Evolutionary conservation across 768 basidiomycete genomes (phyloP).

Genomic region (Hydnomerulius pinastri): DNA sequence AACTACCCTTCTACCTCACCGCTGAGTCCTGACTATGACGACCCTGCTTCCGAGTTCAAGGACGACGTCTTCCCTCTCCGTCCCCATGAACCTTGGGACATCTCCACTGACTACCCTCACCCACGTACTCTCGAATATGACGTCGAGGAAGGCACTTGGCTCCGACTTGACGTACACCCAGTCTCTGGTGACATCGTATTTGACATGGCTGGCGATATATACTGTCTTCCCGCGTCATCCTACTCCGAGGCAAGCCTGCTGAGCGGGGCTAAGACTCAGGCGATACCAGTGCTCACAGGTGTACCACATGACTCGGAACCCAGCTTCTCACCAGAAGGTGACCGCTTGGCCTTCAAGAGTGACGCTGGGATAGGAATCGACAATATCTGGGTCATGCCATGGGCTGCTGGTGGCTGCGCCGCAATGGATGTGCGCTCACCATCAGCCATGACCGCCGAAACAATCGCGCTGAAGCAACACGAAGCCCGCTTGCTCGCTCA

Average conservation of each 20-base stretch:
- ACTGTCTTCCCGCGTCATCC: conserved; percentile 57
- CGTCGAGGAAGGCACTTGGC: conserved; percentile 75
- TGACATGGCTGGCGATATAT: conserved; percentile 74
- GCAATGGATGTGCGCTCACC: conserved; percentile 54
- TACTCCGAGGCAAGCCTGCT: conserved; percentile 34
- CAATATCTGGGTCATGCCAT: conserved; percentile 72
- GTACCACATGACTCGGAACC: conserved; percentile 74
- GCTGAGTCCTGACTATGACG: conserved; percentile 17
- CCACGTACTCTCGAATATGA: conserved; percentile 67
- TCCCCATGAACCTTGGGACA: conserved; percentile 59
- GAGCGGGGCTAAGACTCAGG: conserved; percentile 34
- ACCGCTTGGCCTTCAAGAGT: conserved; percentile 66
- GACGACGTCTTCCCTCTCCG: conserved; percentile 67
- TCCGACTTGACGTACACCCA: conserved; percentile 74
- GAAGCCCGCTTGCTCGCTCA: conserved; percentile 50
- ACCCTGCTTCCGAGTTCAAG: conserved; percentile 46
- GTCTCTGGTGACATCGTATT: conserved; percentile 69
- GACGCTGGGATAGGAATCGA: conserved; percentile 74
- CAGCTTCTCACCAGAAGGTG: conserved; percentile 68
- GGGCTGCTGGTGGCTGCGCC: conserved; percentile 56
- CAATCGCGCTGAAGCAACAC: conserved; percentile 36
- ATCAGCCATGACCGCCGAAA: conserved; percentile 34
- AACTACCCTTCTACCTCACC: conserved; percentile 8
- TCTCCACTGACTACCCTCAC: conserved; percentile 73
- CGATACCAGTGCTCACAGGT: conserved; percentile 62